Percentiles rank a stretch among this genome's conserved stretches.
These are phyloP conservation scores for Boechera retrofracta DNA, from an alignment of 345 rosid genomes.

Conservation along the genomic window DNA sequence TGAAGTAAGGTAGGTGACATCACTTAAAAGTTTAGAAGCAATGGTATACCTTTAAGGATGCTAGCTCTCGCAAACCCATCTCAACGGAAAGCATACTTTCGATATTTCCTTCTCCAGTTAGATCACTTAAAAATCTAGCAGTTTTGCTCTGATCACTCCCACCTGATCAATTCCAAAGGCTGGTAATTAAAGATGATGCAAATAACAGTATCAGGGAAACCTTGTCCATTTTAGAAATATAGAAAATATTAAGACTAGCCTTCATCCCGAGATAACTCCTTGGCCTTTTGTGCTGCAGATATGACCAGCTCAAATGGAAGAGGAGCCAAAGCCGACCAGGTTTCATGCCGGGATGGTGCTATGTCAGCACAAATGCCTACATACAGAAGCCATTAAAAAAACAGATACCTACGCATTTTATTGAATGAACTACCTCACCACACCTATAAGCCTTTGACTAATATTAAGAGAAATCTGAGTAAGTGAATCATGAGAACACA, in stretches of 20 bases:
- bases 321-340: slow-evolving; percentile 96
- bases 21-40: not conserved
- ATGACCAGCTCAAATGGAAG: slow-evolving; percentile 95
- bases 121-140: slow-evolving; percentile 67
- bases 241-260: slow-evolving; percentile 53
- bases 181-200: slow-evolving; percentile 11
- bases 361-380: slow-evolving; percentile 84
- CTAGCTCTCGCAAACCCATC: slow-evolving; percentile 94
- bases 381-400: slow-evolving; percentile 33
- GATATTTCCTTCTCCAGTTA: slow-evolving; percentile 96
- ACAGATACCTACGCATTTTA: slow-evolving; percentile 4
- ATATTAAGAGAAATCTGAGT: slow-evolving; percentile 1
- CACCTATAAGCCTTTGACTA: not conserved
- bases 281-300: slow-evolving; percentile 97
- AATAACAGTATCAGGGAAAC: not conserved
- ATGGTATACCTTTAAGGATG: slow-evolving; percentile 77
- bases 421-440: not conserved
- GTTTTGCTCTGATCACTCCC: slow-evolving; percentile 61
- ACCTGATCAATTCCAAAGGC: slow-evolving; percentile 46
- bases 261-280: slow-evolving; percentile 67
- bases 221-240: not conserved
- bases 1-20: slow-evolving; percentile 3
- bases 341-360: slow-evolving; percentile 79
- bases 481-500: slow-evolving; percentile 12
- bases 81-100: slow-evolving; percentile 98